phyloP scores from a whole-genome alignment of 179 eudicot genomes.

The Patellifolia procumbens region DNA sequence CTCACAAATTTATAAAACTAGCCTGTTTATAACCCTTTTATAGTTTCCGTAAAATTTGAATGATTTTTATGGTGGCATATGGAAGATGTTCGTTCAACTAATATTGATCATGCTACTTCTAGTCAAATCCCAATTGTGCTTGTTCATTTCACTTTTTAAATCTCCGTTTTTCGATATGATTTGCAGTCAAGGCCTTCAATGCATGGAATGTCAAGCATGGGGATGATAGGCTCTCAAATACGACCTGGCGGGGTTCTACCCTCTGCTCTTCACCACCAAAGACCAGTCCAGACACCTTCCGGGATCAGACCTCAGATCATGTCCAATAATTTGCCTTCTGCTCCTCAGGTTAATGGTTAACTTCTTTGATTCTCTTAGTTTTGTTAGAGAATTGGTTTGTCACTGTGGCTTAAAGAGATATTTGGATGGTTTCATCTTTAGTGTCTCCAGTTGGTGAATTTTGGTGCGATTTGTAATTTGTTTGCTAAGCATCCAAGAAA shows the following conservation, averaged over 20 bases:
- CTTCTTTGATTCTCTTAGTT: neutral
- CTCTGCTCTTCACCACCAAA: constrained; percentile 53
- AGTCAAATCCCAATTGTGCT: neutral
- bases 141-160: neutral
- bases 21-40: neutral
- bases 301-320: constrained; percentile 52
- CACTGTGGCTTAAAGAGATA: neutral
- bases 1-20: too few relatives aligned
- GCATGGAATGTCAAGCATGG: constrained; percentile 53
- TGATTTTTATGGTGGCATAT: too few relatives aligned
- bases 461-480: neutral
- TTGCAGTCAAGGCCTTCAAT: constrained; percentile 52
- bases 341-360: constrained; percentile 51
- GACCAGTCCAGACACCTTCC: constrained; percentile 54
- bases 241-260: constrained; percentile 48
- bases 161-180: neutral
- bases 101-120: neutral
- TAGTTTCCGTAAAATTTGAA: too few relatives aligned
- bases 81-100: too few relatives aligned
- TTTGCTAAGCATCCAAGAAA: too few relatives aligned
- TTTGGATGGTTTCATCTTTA: neutral
- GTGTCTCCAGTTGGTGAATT: neutral
- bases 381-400: neutral
- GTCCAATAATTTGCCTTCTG: constrained; percentile 41
- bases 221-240: constrained; percentile 52